These are phyloP conservation scores for Spiraea crenata DNA, from an alignment of 331 rosid genomes.

Conservation along the genomic window DNA sequence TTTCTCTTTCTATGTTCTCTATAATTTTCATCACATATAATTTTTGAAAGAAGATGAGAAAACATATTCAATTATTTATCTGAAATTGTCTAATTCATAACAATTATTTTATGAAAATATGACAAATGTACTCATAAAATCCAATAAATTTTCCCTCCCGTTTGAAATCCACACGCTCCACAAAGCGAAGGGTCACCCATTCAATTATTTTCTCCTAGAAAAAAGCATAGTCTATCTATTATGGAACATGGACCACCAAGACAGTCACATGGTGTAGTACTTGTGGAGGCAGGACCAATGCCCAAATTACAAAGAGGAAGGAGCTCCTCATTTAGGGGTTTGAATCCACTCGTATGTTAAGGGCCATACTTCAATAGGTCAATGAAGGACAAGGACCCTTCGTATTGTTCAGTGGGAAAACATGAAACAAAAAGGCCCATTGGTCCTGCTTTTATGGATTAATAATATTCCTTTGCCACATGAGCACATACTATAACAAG, in stretches of 20 bases:
- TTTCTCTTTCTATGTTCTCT: no score
- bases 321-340: neutral
- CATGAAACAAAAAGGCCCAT: neutral
- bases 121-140: no score
- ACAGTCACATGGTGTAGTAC: constrained; percentile 6
- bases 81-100: no score
- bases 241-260: constrained; percentile 18
- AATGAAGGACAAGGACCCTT: neutral
- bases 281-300: neutral
- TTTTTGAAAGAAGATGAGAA: no score
- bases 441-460: neutral
- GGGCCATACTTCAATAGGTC: neutral
- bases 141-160: no score
- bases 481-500: neutral
- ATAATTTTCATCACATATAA: no score
- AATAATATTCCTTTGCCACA: neutral
- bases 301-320: neutral
- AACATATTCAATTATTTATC: no score
- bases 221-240: neutral
- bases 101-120: no score
- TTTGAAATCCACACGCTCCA: no score
- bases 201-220: constrained; percentile 1
- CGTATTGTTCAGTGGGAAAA: neutral
- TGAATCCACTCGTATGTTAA: constrained; percentile 6
- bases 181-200: constrained; percentile 8